phyloP scores from a whole-genome alignment of 2,329 filamentous ascomycete species.

The Colletotrichum coccodes region DNA sequence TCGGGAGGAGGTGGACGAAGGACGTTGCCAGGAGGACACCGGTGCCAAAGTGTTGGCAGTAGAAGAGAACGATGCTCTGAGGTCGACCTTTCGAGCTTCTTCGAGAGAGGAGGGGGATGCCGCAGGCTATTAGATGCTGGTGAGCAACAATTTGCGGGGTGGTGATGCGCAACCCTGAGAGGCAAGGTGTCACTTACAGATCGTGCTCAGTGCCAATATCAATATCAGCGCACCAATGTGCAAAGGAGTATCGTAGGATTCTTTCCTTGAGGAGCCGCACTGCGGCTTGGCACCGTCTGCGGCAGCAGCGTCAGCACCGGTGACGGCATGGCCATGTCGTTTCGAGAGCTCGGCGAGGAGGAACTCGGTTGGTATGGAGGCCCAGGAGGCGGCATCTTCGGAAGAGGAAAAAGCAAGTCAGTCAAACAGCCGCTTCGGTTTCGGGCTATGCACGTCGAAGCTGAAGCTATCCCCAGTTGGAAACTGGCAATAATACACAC shows the following conservation, averaged over 20 bases:
- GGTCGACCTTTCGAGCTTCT: constrained; percentile 66
- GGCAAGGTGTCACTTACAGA: constrained; percentile 52
- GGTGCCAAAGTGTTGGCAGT: constrained; percentile 81
- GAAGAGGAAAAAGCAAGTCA: neutral
- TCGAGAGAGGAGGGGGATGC: constrained; percentile 72
- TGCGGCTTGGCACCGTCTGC: constrained; percentile 53
- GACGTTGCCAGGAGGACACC: constrained; percentile 88
- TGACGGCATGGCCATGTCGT: constrained; percentile 48
- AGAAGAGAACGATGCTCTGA: constrained; percentile 70
- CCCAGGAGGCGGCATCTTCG: constrained; percentile 51
- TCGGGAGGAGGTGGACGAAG: constrained; percentile 81
- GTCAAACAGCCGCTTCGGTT: neutral
- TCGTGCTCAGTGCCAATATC: constrained; percentile 70
- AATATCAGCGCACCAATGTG: constrained; percentile 76
- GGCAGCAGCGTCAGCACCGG: constrained; percentile 19
- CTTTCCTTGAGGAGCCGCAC: constrained; percentile 63
- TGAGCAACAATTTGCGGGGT: neutral
- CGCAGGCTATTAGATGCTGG: constrained; percentile 60
- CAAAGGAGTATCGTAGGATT: constrained; percentile 71
- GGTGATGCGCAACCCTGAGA: neutral
- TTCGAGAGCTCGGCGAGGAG: constrained; percentile 63
- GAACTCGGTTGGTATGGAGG: constrained; percentile 61
- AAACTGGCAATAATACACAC: neutral
- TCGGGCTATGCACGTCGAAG: neutral
- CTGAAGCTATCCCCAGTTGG: neutral